Evolutionary conservation across 345 rosid genomes (phyloP).

Genomic region (Litchi chinensis): DNA sequence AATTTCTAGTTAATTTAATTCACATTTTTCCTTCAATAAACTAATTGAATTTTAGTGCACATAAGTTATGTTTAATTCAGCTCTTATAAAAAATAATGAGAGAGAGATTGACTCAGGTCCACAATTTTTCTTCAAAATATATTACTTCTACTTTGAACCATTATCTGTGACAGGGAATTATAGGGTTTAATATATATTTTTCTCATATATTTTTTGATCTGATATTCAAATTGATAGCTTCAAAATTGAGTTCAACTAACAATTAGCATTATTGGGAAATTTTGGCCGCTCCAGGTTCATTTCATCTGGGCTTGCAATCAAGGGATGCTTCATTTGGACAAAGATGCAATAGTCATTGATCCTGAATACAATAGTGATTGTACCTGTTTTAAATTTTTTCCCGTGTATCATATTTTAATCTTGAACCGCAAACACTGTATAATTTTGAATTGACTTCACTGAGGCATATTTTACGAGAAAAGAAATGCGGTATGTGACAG

Average conservation of each 20-base stretch:
- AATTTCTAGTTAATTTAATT: not conserved
- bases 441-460: not conserved
- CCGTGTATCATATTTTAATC: not conserved
- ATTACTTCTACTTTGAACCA: not conserved
- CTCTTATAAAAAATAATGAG: not conserved
- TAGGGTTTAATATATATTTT: not conserved
- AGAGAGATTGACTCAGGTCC: not conserved
- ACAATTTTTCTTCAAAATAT: not conserved
- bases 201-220: not conserved
- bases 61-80: not conserved
- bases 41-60: not conserved
- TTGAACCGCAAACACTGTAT: not conserved
- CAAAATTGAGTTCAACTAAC: not conserved
- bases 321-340: not conserved
- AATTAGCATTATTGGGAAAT: not conserved
- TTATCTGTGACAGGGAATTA: not conserved
- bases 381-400: not conserved
- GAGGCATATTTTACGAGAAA: not conserved
- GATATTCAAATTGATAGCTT: slow-evolving; percentile 1
- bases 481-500: not conserved
- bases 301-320: not conserved
- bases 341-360: not conserved
- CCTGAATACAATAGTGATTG: not conserved
- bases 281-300: slow-evolving; percentile 6
- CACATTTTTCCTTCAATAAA: not conserved